These are phyloP conservation scores for Puccinia coronata DNA, from an alignment of 1,284 basidiomycete genomes.

Conservation along the genomic window DNA sequence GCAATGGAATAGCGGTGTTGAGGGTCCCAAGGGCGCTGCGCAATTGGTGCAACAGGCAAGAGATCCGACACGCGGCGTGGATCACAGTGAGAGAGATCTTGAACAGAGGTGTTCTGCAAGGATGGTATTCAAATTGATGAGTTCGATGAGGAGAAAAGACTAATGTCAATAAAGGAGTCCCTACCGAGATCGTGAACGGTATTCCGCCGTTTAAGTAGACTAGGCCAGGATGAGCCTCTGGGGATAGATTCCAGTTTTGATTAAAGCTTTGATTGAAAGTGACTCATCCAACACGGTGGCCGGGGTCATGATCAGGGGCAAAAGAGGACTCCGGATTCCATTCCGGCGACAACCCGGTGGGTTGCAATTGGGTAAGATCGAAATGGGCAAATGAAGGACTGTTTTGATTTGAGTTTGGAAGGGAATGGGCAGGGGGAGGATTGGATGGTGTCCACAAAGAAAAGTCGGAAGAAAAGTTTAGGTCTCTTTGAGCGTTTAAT, in stretches of 20 bases:
- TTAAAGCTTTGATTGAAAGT: not conserved
- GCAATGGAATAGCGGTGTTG: slow-evolving; percentile 35
- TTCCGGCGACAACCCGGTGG: not conserved
- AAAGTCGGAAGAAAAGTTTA: not conserved
- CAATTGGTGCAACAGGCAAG: slow-evolving; percentile 36
- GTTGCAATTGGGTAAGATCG: not conserved
- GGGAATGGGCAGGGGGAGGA: not conserved
- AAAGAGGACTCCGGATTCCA: not conserved
- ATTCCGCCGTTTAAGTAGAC: not conserved
- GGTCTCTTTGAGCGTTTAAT: not conserved
- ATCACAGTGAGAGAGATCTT: not conserved
- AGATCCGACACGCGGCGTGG: slow-evolving; percentile 39
- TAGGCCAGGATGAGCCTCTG: not conserved
- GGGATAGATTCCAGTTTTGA: not conserved
- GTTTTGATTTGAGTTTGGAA: not conserved
- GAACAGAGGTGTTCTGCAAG: slow-evolving; percentile 2
- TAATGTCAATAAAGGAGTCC: not conserved
- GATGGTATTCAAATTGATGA: no score
- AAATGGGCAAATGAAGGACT: not conserved
- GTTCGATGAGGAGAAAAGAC: no score
- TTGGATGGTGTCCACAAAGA: not conserved
- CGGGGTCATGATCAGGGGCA: not conserved
- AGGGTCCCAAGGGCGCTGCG: slow-evolving; percentile 41
- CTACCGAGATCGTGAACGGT: not conserved
- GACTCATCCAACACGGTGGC: not conserved